Conservation (phyloP, 139 green algal genomes). For the Ettlia oleoabundans region DNA sequence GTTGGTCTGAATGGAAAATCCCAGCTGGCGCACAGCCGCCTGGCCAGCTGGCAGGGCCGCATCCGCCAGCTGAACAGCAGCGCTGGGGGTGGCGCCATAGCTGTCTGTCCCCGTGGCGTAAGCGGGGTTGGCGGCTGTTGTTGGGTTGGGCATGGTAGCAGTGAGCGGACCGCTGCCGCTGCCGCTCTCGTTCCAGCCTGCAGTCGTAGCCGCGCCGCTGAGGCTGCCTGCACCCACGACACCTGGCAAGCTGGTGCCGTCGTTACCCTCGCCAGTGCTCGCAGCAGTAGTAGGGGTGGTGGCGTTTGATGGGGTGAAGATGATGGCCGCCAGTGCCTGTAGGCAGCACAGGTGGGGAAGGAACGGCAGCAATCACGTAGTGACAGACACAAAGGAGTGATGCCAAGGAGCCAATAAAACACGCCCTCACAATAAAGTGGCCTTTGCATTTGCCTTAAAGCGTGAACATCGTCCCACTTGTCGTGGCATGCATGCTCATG, state of each 20-base stretch:
- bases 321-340: slow-evolving; percentile 46
- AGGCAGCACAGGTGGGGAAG: no score
- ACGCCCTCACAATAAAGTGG: no score
- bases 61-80: neutral
- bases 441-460: no score
- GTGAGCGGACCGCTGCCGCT: neutral
- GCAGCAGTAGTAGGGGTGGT: neutral
- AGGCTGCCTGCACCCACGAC: neutral
- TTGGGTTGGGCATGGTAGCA: neutral
- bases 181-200: neutral
- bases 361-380: no score
- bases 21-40: slow-evolving; percentile 1
- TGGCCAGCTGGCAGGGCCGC: neutral
- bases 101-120: neutral
- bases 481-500: no score
- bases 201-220: neutral
- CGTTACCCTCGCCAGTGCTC: neutral
- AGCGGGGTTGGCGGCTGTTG: no score
- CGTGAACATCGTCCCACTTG: no score
- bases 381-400: no score
- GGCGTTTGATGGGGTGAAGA: slow-evolving; percentile 44
- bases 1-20: slow-evolving; percentile 76
- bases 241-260: neutral
- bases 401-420: no score
- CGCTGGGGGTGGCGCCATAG: neutral